A percentile compares a stretch with the other conserved stretches of the same genome.
phyloP scores from a whole-genome alignment of 495 filamentous ascomycete species.

The Neurospora sp. region DNA sequence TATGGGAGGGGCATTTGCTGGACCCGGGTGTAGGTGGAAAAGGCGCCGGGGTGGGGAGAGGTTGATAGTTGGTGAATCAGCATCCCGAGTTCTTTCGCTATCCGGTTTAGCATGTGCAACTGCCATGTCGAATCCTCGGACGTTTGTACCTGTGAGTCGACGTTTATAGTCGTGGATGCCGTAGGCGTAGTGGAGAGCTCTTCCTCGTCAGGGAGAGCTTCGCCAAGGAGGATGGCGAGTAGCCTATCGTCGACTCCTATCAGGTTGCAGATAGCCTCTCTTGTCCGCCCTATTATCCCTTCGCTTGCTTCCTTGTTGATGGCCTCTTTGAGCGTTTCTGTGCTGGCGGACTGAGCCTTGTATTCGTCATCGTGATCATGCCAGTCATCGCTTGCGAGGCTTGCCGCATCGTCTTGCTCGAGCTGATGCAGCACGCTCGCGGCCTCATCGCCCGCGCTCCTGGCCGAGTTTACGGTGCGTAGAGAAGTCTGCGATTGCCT shows the following conservation, averaged over 20 bases:
- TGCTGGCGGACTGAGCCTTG: background rate
- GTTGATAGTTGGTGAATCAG: slow-evolving; percentile 75
- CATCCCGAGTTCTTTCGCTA: slow-evolving; percentile 76
- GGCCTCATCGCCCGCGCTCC: slow-evolving; percentile 10
- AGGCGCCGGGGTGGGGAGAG: slow-evolving; percentile 57
- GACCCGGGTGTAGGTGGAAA: slow-evolving; percentile 58
- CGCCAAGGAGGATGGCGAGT: slow-evolving; percentile 79
- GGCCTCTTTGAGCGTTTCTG: slow-evolving; percentile 6
- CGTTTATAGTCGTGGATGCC: slow-evolving; percentile 15
- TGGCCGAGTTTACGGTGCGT: slow-evolving; percentile 3
- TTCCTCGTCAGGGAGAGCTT: slow-evolving; percentile 56
- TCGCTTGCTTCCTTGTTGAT: slow-evolving; percentile 33
- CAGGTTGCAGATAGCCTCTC: slow-evolving; percentile 76
- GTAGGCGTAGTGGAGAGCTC: slow-evolving; percentile 33
- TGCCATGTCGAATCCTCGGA: slow-evolving; percentile 54
- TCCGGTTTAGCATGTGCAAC: slow-evolving; percentile 63
- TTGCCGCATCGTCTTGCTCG: slow-evolving; percentile 24
- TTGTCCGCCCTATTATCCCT: slow-evolving; percentile 67
- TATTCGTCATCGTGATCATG: slow-evolving; percentile 28
- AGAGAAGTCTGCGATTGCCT: slow-evolving; percentile 32
- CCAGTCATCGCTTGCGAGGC: slow-evolving; percentile 24
- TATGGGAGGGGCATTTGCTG: slow-evolving; percentile 44
- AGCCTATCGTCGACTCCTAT: slow-evolving; percentile 84
- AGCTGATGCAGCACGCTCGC: slow-evolving; percentile 11
- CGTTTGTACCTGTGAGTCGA: slow-evolving; percentile 19